Conservation (phyloP, 768 basidiomycete species). For the Suillus americanus region DNA sequence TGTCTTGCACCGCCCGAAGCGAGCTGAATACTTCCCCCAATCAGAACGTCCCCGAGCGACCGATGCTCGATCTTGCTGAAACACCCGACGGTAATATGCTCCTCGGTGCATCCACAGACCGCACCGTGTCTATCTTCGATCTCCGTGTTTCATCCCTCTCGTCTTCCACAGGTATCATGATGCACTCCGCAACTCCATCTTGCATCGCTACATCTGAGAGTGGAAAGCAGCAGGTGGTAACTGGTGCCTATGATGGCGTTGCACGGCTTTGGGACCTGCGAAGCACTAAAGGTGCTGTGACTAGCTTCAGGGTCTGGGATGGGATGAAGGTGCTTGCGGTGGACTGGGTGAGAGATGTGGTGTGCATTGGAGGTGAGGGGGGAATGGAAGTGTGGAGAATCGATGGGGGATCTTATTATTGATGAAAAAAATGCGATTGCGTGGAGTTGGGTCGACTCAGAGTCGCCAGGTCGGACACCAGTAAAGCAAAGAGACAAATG, state of each 20-base stretch:
- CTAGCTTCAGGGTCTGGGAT: constrained; percentile 63
- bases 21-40: neutral
- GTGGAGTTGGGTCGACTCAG: neutral
- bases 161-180: constrained; percentile 42
- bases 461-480: neutral
- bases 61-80: constrained; percentile 65
- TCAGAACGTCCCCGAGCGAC: constrained; percentile 70
- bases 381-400: constrained; percentile 67
- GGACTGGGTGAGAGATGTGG: constrained; percentile 56
- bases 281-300: constrained; percentile 64
- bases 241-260: constrained; percentile 76
- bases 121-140: constrained; percentile 72
- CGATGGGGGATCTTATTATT: constrained; percentile 26
- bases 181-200: constrained; percentile 68
- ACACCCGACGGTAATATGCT: constrained; percentile 34
- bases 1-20: neutral
- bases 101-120: constrained; percentile 73
- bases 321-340: constrained; percentile 60
- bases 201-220: constrained; percentile 38
- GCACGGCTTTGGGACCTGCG: constrained; percentile 80
- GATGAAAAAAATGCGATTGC: neutral
- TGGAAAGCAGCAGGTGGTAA: constrained; percentile 55
- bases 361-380: constrained; percentile 62
- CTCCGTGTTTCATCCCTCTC: constrained; percentile 45
- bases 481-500: neutral